Base-by-base conservation (phyloP, 208 protist genomes). In the Spironucleus salmonicida region DNA sequence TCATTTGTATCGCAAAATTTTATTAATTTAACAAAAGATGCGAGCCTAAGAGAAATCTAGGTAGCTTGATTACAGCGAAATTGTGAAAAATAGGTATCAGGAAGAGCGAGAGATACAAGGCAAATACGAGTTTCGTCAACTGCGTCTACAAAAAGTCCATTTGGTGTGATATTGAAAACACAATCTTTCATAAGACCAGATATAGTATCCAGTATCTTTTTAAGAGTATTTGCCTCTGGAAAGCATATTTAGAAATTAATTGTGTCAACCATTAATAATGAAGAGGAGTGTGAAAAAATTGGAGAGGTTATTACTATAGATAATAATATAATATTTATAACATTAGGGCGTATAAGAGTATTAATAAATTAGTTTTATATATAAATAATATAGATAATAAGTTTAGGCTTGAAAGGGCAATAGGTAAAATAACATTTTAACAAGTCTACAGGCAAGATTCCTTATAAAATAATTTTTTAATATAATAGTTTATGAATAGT, bases 1-100 rank as follows among this genome's bases (percentile, higher is more conserved):
- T 71, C 64, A 71, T 71, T 38, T 19, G 26, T 42, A 15, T n/a
- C 26, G n/a, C 64, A 71, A 49, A 71, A 71, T 35, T 71, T 71
- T 7, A 71, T 71, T 15, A 71, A 11, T 38, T 49, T 71, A 11
- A 45, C 9, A 15, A 71, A 71, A 38, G 30, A 42, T 27, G 64
- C 64, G 19, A 38, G 13, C 11, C 64, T 35, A 26, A 71, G 4
- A 40, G 30, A n/a, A n/a, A 71, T n/a, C 40, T 29, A 15, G 38
- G 11, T 49, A 11, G 64, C 32, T 38, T 38, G 26, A 9, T 71
- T 38, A 42, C 64, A 71, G 38, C 64, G 32, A 35, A 71, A 71
- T n/a, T 71, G 15, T 35, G 23, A 42, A n/a, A 71, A 71, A 38
- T 42, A 71, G 2, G n/a, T 15, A 15, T n/a, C 38, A 32, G 64